Conservation (phyloP, 306 rosid genomes). For the Pyrus bretschneideri region DNA sequence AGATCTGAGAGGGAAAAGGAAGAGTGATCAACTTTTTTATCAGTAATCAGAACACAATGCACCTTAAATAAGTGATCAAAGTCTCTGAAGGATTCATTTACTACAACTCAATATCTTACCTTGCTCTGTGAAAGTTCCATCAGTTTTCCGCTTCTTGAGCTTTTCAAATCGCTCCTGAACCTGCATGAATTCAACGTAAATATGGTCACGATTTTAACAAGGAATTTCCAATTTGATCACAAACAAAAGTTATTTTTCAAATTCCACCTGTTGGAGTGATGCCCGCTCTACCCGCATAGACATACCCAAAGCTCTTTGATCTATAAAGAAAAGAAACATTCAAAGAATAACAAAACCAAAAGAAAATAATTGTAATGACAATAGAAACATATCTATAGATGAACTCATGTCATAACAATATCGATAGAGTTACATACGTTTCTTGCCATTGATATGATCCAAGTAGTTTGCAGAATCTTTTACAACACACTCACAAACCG, state of each 20-base stretch:
- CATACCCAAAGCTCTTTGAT: constrained; percentile 99
- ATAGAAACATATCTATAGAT: background rate
- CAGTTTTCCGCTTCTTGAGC: constrained; percentile 78
- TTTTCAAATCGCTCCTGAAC: constrained; percentile 85
- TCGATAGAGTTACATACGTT: constrained; percentile 55
- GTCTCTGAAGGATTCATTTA: background rate
- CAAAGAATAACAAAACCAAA: constrained; percentile 10
- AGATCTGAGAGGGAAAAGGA: constrained; percentile 44
- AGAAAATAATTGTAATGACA: constrained; percentile 5
- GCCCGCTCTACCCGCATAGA: constrained; percentile 97
- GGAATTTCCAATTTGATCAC: background rate
- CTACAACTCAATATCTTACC: constrained; percentile 36
- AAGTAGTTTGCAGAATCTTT: constrained; percentile 96
- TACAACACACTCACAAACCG: constrained; percentile 98
- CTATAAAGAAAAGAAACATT: constrained; percentile 29
- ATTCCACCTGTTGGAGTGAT: constrained; percentile 74
- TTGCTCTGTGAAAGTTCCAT: constrained; percentile 84
- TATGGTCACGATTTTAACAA: background rate
- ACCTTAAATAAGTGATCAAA: background rate
- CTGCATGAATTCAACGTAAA: constrained; percentile 30
- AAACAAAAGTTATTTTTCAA: background rate
- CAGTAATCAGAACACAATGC: background rate
- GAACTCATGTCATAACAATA: background rate
- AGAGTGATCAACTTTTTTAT: background rate
- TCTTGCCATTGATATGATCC: constrained; percentile 99